A percentile compares a stretch with the other conserved stretches of the same genome.
These are phyloP conservation scores for Trichoderma sp. DNA, from an alignment of 2,329 filamentous ascomycete genomes.

Conservation along the genomic window DNA sequence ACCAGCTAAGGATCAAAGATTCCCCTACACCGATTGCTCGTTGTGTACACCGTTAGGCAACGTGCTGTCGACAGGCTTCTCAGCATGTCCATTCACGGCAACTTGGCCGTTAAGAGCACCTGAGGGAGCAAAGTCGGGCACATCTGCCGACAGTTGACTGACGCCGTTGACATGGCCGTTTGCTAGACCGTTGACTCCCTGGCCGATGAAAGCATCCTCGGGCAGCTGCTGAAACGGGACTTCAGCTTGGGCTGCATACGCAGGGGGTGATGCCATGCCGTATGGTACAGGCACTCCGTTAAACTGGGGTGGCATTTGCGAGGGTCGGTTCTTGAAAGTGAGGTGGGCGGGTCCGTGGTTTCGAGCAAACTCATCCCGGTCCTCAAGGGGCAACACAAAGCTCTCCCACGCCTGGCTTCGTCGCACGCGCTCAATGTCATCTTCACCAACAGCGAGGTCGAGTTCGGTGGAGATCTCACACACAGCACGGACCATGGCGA, in stretches of 20 bases:
- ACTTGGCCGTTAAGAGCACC: slow-evolving; percentile 20
- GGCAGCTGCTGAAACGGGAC: slow-evolving; percentile 31
- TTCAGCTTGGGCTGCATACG: slow-evolving; percentile 30
- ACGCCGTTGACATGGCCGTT: slow-evolving; percentile 27
- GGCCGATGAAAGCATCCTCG: slow-evolving; percentile 35
- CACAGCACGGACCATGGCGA: slow-evolving; percentile 70
- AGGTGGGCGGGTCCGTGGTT: slow-evolving; percentile 60
- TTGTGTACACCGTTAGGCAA: slow-evolving; percentile 16
- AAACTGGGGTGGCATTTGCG: slow-evolving; percentile 31
- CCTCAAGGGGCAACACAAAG: slow-evolving; percentile 70
- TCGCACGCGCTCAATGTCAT: slow-evolving; percentile 76
- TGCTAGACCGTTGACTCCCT: slow-evolving; percentile 36
- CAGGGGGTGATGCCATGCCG: slow-evolving; percentile 29
- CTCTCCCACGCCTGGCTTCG: slow-evolving; percentile 72
- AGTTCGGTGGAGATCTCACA: slow-evolving; percentile 70
- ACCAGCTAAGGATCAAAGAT: not conserved
- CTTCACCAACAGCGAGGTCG: slow-evolving; percentile 71
- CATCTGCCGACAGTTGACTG: slow-evolving; percentile 37
- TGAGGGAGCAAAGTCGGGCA: slow-evolving; percentile 41
- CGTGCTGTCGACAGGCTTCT: not conserved
- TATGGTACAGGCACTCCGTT: slow-evolving; percentile 35
- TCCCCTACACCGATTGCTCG: not conserved
- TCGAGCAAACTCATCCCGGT: slow-evolving; percentile 70
- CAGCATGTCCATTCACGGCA: slow-evolving; percentile 20
- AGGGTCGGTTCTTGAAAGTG: slow-evolving; percentile 37